phyloP scores from a whole-genome alignment of 768 basidiomycete species.

The Ramaria rubella region DNA sequence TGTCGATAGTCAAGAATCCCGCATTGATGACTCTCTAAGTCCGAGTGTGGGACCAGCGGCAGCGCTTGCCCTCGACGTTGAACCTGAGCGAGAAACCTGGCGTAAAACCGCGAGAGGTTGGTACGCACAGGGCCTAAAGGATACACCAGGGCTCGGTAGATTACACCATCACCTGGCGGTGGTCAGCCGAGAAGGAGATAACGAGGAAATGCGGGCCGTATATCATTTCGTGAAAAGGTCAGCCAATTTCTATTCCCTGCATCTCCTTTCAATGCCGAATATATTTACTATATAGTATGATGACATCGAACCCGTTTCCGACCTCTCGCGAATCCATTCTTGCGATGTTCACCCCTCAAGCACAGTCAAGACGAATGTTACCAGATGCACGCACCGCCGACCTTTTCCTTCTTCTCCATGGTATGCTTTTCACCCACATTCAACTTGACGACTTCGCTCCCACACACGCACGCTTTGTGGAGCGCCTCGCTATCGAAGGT shows the following conservation, averaged over 20 bases:
- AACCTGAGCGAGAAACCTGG: slow-evolving; percentile 92
- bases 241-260: slow-evolving; percentile 22
- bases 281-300: slow-evolving; percentile 58
- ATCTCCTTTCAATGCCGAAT: no score
- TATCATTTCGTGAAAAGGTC: slow-evolving; percentile 97
- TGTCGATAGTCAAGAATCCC: slow-evolving; percentile 40
- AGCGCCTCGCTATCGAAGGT: slow-evolving; percentile 76
- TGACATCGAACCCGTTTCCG: slow-evolving; percentile 80
- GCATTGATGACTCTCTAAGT: slow-evolving; percentile 57
- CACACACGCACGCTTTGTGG: slow-evolving; percentile 77
- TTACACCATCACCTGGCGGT: slow-evolving; percentile 92
- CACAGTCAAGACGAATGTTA: slow-evolving; percentile 64
- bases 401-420: slow-evolving; percentile 87
- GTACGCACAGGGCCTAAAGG: slow-evolving; percentile 82
- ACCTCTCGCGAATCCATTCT: slow-evolving; percentile 88
- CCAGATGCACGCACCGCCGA: slow-evolving; percentile 72
- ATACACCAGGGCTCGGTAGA: slow-evolving; percentile 90
- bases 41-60: slow-evolving; percentile 85
- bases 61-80: slow-evolving; percentile 73
- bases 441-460: slow-evolving; percentile 86
- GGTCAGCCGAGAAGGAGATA: slow-evolving; percentile 75
- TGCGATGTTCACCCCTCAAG: slow-evolving; percentile 74
- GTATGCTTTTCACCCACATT: slow-evolving; percentile 96
- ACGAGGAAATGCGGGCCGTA: slow-evolving; percentile 74
- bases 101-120: slow-evolving; percentile 82